Evolutionary conservation across 2,329 filamentous ascomycete genomes (phyloP).

Genomic region (Ophiostoma ips): DNA sequence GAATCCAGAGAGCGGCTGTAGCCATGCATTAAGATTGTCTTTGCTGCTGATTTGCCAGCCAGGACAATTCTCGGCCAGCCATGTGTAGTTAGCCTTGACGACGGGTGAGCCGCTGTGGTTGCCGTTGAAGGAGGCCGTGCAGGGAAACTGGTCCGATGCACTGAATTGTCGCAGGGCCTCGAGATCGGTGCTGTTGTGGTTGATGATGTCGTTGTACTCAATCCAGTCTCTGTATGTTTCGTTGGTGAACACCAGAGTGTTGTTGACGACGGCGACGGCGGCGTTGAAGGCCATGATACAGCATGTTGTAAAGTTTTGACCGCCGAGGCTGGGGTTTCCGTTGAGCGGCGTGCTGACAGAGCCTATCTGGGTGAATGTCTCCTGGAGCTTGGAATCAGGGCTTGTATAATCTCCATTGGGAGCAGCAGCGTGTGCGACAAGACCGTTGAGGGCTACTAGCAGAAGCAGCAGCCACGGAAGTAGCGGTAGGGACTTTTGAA

Average conservation of each 20-base stretch:
- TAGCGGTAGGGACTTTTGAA: no score
- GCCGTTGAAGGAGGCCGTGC: slow-evolving; percentile 14
- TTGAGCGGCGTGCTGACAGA: slow-evolving; percentile 1
- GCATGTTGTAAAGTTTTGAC: slow-evolving; percentile 18
- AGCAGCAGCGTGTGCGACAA: no score
- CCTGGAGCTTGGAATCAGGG: neutral
- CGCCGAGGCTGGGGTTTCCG: slow-evolving; percentile 8
- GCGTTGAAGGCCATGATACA: slow-evolving; percentile 16
- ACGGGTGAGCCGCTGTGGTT: slow-evolving; percentile 12
- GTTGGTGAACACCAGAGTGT: slow-evolving; percentile 6
- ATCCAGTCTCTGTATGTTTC: slow-evolving; percentile 4
- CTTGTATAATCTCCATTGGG: neutral
- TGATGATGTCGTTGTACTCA: slow-evolving; percentile 6
- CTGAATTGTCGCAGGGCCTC: slow-evolving; percentile 6
- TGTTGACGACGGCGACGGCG: slow-evolving; percentile 10
- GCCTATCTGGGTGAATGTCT: slow-evolving; percentile 12
- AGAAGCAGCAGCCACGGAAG: no score
- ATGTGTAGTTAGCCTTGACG: slow-evolving; percentile 14
- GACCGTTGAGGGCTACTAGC: no score
- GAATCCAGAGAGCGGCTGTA: slow-evolving; percentile 17
- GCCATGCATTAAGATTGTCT: slow-evolving; percentile 15
- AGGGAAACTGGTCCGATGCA: slow-evolving; percentile 15
- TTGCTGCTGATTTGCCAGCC: slow-evolving; percentile 16
- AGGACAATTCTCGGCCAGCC: slow-evolving; percentile 12
- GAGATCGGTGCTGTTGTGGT: slow-evolving; percentile 1